These are phyloP conservation scores for Fusarium tuaranense DNA, from an alignment of 2,329 filamentous ascomycete genomes.

Conservation along the genomic window DNA sequence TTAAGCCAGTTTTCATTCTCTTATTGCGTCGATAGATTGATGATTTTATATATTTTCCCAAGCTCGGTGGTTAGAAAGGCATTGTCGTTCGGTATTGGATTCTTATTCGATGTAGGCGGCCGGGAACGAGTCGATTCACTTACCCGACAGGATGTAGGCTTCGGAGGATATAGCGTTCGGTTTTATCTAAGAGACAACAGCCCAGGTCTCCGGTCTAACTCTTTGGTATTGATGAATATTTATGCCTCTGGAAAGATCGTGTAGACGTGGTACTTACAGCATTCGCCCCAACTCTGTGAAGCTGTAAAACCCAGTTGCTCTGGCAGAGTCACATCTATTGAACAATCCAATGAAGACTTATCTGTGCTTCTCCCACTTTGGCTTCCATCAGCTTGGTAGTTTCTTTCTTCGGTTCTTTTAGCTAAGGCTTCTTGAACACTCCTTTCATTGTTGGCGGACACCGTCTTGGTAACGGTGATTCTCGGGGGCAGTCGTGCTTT, in stretches of 20 bases:
- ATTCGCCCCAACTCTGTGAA: not conserved
- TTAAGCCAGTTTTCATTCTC: accelerated
- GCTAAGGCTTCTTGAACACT: not conserved
- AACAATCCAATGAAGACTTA: not conserved
- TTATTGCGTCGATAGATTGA: not conserved
- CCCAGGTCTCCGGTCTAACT: not conserved
- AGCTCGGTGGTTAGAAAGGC: accelerated
- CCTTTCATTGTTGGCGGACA: too few relatives aligned
- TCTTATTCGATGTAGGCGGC: not conserved
- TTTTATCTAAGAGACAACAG: not conserved
- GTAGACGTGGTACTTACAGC: not conserved
- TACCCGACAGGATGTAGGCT: not conserved
- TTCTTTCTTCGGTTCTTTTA: not conserved
- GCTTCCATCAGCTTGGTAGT: not conserved
- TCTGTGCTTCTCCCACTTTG: not conserved
- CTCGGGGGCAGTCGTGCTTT: not conserved
- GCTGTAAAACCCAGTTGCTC: not conserved
- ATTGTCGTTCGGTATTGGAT: not conserved
- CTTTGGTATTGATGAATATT: not conserved
- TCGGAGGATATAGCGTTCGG: not conserved
- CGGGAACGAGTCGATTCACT: not conserved
- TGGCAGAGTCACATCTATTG: not conserved
- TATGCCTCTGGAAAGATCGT: accelerated
- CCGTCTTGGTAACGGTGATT: too few relatives aligned
- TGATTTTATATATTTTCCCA: not conserved